These are phyloP conservation scores for Pseudozyma tsukubaensis DNA, from an alignment of 1,284 basidiomycete genomes.

Conservation along the genomic window DNA sequence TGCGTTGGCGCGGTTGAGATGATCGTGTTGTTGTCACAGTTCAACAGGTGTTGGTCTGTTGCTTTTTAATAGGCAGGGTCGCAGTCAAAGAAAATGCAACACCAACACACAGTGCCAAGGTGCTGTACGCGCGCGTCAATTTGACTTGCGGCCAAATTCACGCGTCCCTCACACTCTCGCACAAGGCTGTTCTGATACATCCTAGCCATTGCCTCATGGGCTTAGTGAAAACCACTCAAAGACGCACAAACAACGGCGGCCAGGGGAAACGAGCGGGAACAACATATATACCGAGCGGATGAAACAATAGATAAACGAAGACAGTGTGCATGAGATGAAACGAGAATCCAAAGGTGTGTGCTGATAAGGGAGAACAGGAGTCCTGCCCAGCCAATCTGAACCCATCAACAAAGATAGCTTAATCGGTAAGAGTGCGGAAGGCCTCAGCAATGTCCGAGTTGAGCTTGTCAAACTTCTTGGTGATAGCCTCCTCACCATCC, in stretches of 20 bases:
- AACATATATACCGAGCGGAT: neutral
- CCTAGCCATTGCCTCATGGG: neutral
- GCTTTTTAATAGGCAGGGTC: conserved; percentile 4
- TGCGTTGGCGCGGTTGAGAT: neutral
- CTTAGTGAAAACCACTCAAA: neutral
- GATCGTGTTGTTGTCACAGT: conserved; percentile 15
- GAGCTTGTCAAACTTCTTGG: conserved; percentile 63
- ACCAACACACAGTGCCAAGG: conserved; percentile 7
- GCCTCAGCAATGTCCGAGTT: conserved; percentile 63
- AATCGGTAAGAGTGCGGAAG: conserved; percentile 66
- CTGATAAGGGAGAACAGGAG: too few species aligned
- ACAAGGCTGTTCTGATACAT: neutral
- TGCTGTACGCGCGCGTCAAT: conserved; percentile 18
- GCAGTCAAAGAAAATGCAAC: neutral
- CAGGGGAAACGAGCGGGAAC: neutral
- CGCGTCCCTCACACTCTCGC: conserved; percentile 17
- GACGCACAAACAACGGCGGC: too few species aligned
- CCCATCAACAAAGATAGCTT: neutral
- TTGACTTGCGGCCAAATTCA: conserved; percentile 9
- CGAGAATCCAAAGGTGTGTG: neutral
- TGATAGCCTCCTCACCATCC: conserved; percentile 66
- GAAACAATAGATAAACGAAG: conserved; percentile 21
- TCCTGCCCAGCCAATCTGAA: too few species aligned
- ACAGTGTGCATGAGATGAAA: conserved; percentile 5
- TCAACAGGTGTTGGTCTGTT: conserved; percentile 6